phyloP scores from a whole-genome alignment of 805 yeast genomes.

The Schwanniomyces polymorphus region DNA sequence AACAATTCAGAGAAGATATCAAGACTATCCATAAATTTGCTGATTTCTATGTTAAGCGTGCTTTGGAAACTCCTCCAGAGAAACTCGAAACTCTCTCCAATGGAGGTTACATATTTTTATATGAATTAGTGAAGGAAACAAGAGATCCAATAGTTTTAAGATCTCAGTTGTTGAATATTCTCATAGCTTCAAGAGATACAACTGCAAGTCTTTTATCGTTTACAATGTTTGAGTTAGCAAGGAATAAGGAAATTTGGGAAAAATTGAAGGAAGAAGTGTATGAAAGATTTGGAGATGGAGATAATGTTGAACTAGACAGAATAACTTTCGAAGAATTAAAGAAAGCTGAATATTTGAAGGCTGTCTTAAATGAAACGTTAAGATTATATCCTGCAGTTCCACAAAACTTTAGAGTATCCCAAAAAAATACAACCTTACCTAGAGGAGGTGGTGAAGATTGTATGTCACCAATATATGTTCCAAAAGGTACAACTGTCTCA shows the following conservation, averaged over 20 bases:
- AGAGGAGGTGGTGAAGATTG: slow-evolving; percentile 48
- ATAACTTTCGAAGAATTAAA: slow-evolving; percentile 50
- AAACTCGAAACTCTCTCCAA: slow-evolving; percentile 29
- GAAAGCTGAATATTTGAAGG: slow-evolving; percentile 46
- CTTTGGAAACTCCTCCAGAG: slow-evolving; percentile 29
- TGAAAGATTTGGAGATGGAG: slow-evolving; percentile 31
- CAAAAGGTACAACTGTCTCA: slow-evolving; percentile 43
- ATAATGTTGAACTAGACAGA: slow-evolving; percentile 31
- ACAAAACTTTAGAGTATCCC: slow-evolving; percentile 45
- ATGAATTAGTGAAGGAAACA: slow-evolving; percentile 49
- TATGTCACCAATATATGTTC: slow-evolving; percentile 38
- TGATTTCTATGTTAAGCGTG: slow-evolving; percentile 39
- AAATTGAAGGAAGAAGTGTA: slow-evolving; percentile 38
- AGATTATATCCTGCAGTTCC: slow-evolving; percentile 53
- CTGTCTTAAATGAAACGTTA: slow-evolving; percentile 48
- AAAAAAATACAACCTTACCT: slow-evolving; percentile 48
- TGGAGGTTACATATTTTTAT: slow-evolving; percentile 46
- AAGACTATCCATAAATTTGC: slow-evolving; percentile 14
- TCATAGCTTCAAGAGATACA: slow-evolving; percentile 57
- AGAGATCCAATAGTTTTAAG: slow-evolving; percentile 46
- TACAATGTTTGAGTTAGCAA: slow-evolving; percentile 44
- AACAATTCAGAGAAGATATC: slow-evolving; percentile 24
- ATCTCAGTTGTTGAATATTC: slow-evolving; percentile 51
- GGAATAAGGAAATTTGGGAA: slow-evolving; percentile 37
- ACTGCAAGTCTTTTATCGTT: slow-evolving; percentile 53